Base-by-base conservation (phyloP, 495 filamentous ascomycete genomes). In the Terfezia claveryi region DNA sequence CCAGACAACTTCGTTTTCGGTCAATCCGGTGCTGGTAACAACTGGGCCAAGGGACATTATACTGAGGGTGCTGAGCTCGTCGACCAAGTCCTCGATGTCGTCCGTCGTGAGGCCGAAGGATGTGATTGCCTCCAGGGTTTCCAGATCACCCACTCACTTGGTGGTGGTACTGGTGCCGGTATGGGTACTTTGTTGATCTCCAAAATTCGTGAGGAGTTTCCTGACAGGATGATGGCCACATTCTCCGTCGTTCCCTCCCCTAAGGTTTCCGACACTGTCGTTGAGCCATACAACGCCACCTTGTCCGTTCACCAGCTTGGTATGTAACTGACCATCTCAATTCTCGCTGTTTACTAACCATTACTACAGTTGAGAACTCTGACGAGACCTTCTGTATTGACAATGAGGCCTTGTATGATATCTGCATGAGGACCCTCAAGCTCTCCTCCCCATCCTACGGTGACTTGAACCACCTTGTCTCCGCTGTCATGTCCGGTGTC, bases 311-410 rank as follows among this genome's bases (percentile, higher is more conserved):
- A 99, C 76, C 91, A 99, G 78, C 80, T 99, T 61, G 63, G 63
- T 65, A 65, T 57, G 62, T 56, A 61, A 52, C 37, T 12, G 11
- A 17, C 50, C 5, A 5, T 51, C n/a, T 32, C 16, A 20, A 32
- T n/a, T 49, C 8, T n/a, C 6, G 44, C 44, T 14, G 20, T 49
- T 6, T 27, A 23, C 50, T 51, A 51, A 51, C 23, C n/a, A 14
- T 27, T 20, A 55, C 53, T 55, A 38, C 57, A 65, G 92, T 99
- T 69, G 91, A 99, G 81, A 94, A 99, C 81, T 96, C 92, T 52
- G 91, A 99, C 69, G 91, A 96, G 85, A 99, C 91, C 70, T 99
- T 99, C 84, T 99, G 91, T 78, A 99, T 99, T 70, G 91, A 99
- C 70, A 99, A 99, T 77, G 92, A 99, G 82, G 91, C 91, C 72